Base-by-base conservation (phyloP, 106 monocot genomes). In the Apostasia ramifera region DNA sequence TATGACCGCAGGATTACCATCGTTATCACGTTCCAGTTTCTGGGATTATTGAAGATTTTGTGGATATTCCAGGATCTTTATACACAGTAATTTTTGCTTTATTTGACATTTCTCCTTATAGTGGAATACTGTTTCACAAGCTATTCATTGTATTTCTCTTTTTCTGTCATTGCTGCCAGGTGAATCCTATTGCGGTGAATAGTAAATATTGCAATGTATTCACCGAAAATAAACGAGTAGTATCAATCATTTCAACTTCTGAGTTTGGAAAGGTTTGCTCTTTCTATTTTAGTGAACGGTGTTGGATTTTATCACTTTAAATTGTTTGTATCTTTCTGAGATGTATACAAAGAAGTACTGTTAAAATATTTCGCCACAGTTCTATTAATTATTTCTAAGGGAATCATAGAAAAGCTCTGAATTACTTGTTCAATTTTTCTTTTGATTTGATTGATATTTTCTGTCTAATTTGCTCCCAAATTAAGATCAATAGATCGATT, bases 141-240 rank as follows among this genome's bases (percentile, higher is more conserved):
- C 64, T 45, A 2, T 54, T 62, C 49, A 58, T 12, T 13, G 47
- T 45, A 15, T 38, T 42, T 41, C 3, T 54, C 8, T 11, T 40
- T 4, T 65, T 53, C 6, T 67, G 55, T 73, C 62, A 40, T 11
- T 26, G 40, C 74, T 79, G 44, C 46, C 57, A 90, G 89, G 89
- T 90, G 61, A 90, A 90, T 78, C 89, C 89, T 56, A 86, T 90
- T 71, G 85, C 90, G 69, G 90, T 90, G 5, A 90, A 90, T 66
- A 90, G 90, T 57, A 90, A 86, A 53, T 86, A 86, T 56, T 86
- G 90, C 41, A 90, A 90, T 64, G 90, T 90, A 14, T 90, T 90
- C 83, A 90, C 90, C 2, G 90, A 90, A 71, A 90, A 90, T 70
- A 90, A 90, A 76, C 74, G 90, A 55, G 78, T 76, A 50, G 83